phyloP scores from a whole-genome alignment of 768 basidiomycete species.

The Leccinum disarticulatum region DNA sequence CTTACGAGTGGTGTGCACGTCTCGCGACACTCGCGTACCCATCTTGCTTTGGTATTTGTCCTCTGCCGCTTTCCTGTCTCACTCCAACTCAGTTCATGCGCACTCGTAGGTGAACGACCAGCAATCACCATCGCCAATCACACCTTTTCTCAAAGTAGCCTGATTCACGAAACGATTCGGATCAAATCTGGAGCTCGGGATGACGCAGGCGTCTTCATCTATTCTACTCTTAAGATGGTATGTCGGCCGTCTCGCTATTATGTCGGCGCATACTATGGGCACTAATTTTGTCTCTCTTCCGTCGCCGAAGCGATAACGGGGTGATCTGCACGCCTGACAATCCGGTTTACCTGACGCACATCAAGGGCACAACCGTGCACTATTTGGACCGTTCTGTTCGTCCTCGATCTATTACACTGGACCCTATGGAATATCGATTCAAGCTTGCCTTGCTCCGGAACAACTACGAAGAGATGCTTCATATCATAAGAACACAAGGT shows the following conservation, averaged over 20 bases:
- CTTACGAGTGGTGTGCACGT: conserved; percentile 50
- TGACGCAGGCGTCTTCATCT: conserved; percentile 94
- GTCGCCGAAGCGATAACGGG: conserved; percentile 77
- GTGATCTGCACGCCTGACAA: conserved; percentile 99
- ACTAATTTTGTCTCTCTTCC: conserved; percentile 2
- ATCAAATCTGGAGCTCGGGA: conserved; percentile 99
- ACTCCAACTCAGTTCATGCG: conserved; percentile 50
- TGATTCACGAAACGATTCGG: conserved; percentile 98
- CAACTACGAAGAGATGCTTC: conserved; percentile 95
- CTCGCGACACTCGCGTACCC: conserved; percentile 52
- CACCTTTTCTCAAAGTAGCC: conserved; percentile 81
- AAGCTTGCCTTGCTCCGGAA: conserved; percentile 93
- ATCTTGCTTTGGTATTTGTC: conserved; percentile 43
- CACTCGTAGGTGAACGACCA: conserved; percentile 68
- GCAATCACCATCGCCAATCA: conserved; percentile 98
- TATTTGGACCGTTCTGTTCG: conserved; percentile 95
- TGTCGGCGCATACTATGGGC: not conserved
- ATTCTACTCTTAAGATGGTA: conserved; percentile 98
- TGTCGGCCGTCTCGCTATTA: conserved; percentile 22
- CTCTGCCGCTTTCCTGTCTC: conserved; percentile 44
- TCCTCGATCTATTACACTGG: conserved; percentile 93
- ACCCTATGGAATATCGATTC: conserved; percentile 98
- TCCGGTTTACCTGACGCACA: conserved; percentile 94
- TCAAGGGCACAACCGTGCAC: conserved; percentile 95
- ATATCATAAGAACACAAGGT: conserved; percentile 97